phyloP scores from a whole-genome alignment of 2,329 filamentous ascomycete genomes.

The Sphaerostilbella broomeana region DNA sequence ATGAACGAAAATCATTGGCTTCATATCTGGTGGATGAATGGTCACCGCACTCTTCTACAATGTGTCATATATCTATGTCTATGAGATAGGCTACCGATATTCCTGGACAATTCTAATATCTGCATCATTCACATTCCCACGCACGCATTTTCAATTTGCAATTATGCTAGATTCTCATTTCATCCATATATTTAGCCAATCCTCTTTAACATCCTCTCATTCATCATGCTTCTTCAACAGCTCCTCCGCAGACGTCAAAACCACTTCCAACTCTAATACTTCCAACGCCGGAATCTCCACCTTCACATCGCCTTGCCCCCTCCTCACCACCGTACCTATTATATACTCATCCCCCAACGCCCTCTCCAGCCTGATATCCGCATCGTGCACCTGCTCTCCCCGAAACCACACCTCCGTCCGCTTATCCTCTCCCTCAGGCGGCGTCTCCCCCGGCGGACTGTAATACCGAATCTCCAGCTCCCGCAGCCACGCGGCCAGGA shows the following conservation, averaged over 20 bases:
- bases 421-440: slow-evolving; percentile 11
- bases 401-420: slow-evolving; percentile 27
- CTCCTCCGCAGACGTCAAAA: slow-evolving; percentile 39
- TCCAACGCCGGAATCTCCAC: slow-evolving; percentile 36
- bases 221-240: slow-evolving; percentile 1
- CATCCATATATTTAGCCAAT: too few relatives aligned
- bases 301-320: slow-evolving; percentile 28
- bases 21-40: too few relatives aligned
- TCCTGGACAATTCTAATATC: too few relatives aligned
- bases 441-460: slow-evolving; percentile 41
- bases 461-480: slow-evolving; percentile 64
- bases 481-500: slow-evolving; percentile 65
- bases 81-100: too few relatives aligned
- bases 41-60: too few relatives aligned
- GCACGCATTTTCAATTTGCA: too few relatives aligned
- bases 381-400: slow-evolving; percentile 26
- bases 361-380: slow-evolving; percentile 29
- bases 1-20: too few relatives aligned
- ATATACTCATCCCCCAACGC: slow-evolving; percentile 48
- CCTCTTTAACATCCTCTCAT: not conserved
- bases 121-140: too few relatives aligned
- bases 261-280: slow-evolving; percentile 37
- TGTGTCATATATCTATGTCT: too few relatives aligned
- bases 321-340: slow-evolving; percentile 46
- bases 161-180: not conserved